Evolutionary conservation across 305 asterid species (phyloP), one percentile per base, ranked within the genome.

Genomic region (Stenogyne calaminthoides): DNA sequence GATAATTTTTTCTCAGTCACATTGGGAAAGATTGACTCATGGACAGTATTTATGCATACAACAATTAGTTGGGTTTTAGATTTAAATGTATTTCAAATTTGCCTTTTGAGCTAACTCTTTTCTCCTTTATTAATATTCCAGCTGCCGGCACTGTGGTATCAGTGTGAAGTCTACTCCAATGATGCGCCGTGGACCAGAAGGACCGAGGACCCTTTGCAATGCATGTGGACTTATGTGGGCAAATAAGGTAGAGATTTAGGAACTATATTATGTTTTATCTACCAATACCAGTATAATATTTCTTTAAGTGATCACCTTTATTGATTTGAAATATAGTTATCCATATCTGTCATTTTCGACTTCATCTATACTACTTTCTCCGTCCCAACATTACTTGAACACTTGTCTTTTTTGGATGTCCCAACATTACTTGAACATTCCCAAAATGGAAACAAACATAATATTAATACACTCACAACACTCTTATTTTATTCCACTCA

Each of bases 201-300:
- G 97, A 67, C 93, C 91, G 5, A 87, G 95, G 85, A 87, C 97
- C 70, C 96, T 89, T 34, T 88, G 97, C 79, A 90, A 90, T 77
- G 97, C 97, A 16, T 88, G 97, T 69, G 97, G 97, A 51, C 91
- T 88, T 70, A 90, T 88, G 97, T 90, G 97, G 97, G 97, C 95
- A 62, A 88, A 88, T 70, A 90, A 88, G 96, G 96, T 90, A 74
- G 77, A 49, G 32, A 67, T 71, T 56, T 12, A 67, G 61, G 27
- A 10, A 19, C 66, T 37, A 34, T 25, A n/a, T 44, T 65, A n/a
- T 39, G 12, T 63, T 76, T 19, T 15, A 9, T 29, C 14, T 63
- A 22, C 51, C 11, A 49, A 15, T 60, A 47, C 44, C 62, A 59
- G 12, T 15, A 12, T 69, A 7, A 20, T 39, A 64, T 55, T 39